Base-by-base conservation (phyloP, 768 basidiomycete genomes). In the Suillus alpinus region DNA sequence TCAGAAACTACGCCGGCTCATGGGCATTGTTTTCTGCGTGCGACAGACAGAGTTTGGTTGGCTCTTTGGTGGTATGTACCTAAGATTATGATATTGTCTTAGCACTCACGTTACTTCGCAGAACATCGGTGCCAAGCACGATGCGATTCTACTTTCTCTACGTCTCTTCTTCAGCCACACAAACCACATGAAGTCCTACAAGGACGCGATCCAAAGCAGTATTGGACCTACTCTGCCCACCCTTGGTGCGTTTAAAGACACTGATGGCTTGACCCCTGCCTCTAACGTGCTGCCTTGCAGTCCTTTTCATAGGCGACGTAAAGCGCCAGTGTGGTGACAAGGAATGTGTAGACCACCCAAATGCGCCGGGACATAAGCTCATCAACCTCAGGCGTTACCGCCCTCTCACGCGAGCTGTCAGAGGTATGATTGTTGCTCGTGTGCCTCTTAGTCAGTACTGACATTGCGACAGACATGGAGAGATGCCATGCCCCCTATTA, bases 1-100 rank as follows among this genome's bases (percentile, higher is more conserved):
- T 80, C 29, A 76, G 80, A 39, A 83, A 85, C 59, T 84, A 77
- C 59, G 77, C 76, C 36, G 72, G 70, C 14, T 77, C 81, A 16
- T 73, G 75, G 57, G 66, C 76, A 34, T 77, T 85, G 16, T 74
- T 74, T 23, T 66, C 70, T 14, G 82, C 78, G 9, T 71, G 84
- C 36, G 76, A 75, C n/a, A 72, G 73, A 52, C 74, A 73, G 1
- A 68, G 76, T 7, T 72, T 83, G 16, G 68, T 72, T 36, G 68
- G 78, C 16, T 26, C 10, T 53, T 23, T 23, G 10, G 37, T 14
- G 36, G 52, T 53, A 53, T 37, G 52, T 8, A 37, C 14, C 5
- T 10, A 37, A 18, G 1, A 26, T 16, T 26, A 23, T 26, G 14
- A 16, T 37, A 9, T 37, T 26, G 36, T 26, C 20, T 23, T 26